Evolutionary conservation across 192 early-diverging fungal species (phyloP), one percentile per base, ranked within the genome.

Genomic region (Paraglomus brasilianum): DNA sequence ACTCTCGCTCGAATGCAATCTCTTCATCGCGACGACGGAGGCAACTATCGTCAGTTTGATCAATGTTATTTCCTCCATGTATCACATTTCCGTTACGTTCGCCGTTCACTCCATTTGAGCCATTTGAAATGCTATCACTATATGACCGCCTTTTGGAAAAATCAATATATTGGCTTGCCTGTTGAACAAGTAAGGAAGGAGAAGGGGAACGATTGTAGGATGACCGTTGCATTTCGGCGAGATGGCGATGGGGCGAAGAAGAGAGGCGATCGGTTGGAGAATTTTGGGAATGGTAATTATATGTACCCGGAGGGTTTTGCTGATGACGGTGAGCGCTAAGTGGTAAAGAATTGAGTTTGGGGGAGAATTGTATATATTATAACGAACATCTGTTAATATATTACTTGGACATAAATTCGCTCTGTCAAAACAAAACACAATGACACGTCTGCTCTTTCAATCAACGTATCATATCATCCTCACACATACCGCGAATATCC

Each of bases 1-100:
- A 93, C 65, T 90, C 91, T 52, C 83, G 84, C 60, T 84, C 86
- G 5, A 83, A 53, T 1, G 86, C 68, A 66, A 82, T 59, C 66
- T 89, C 83, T 69, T 88, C 78, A 52, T 83, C 79, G 13, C 65
- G 69, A 39, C 69, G 70, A 60, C 72, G 66, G 5, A 71, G 71
- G 19, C 71, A 66, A 22, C 78, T 46, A 36, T 60, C 69, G 48
- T 76, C 74, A 11, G 66, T 51, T 8, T 38, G 19, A 39, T 48
- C 21, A 42, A 45, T 6, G 46, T 52, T 66, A 30, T 30, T 30
- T 30, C 30, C 30, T 30, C 30, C 30, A 30, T 21, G 5, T 44
- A 51, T 14, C 42, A 36, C 45, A 39, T 40, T 14, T 56, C 22
- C 43, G 8, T 47, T 6, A 60, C 47, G 17, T 56, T 30, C 21